Evolutionary conservation across 2,329 filamentous ascomycete genomes (phyloP).

Genomic region (Plectosphaerella sp.): DNA sequence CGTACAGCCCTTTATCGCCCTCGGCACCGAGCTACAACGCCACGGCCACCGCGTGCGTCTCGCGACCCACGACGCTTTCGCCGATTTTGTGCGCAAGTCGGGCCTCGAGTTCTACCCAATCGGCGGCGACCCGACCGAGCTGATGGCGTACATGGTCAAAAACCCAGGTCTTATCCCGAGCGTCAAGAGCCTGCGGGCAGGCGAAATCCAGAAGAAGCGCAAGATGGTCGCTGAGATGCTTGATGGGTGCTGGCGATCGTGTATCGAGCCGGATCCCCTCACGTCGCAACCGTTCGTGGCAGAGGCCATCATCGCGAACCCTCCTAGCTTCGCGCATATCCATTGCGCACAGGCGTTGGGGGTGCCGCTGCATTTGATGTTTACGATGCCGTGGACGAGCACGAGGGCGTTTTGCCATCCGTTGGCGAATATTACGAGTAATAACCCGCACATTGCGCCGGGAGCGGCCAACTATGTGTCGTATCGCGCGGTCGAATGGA

Average conservation of each 20-base stretch:
- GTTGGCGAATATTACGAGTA: conserved; percentile 65
- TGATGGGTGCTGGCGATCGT: conserved; percentile 18
- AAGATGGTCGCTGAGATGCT: conserved; percentile 18
- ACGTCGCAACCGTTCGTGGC: conserved; percentile 35
- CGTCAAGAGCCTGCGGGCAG: conserved; percentile 17
- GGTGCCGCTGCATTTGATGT: conserved; percentile 42
- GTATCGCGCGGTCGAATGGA: conserved; percentile 68
- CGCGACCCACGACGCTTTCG: conserved; percentile 46
- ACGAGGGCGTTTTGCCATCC: conserved; percentile 71
- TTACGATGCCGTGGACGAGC: conserved; percentile 70
- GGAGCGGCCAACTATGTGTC: conserved; percentile 67
- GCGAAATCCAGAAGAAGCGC: conserved; percentile 20
- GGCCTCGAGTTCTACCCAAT: conserved; percentile 50
- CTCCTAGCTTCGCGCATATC: conserved; percentile 43
- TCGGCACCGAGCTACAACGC: conserved; percentile 42
- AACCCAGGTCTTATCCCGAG: conserved; percentile 21
- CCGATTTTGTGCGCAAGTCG: conserved; percentile 39
- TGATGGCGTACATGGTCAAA: conserved; percentile 27
- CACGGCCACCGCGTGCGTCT: conserved; percentile 47
- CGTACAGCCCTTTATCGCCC: conserved; percentile 51
- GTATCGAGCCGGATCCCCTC: conserved; percentile 13
- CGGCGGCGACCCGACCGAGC: conserved; percentile 45
- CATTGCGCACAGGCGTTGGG: conserved; percentile 40
- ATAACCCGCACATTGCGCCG: conserved; percentile 29
- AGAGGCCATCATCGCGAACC: conserved; percentile 46